Percentiles rank a stretch among this genome's conserved stretches.
Conservation (phyloP, 148 eudicot genomes). For the Pharnaceum exiguum region DNA sequence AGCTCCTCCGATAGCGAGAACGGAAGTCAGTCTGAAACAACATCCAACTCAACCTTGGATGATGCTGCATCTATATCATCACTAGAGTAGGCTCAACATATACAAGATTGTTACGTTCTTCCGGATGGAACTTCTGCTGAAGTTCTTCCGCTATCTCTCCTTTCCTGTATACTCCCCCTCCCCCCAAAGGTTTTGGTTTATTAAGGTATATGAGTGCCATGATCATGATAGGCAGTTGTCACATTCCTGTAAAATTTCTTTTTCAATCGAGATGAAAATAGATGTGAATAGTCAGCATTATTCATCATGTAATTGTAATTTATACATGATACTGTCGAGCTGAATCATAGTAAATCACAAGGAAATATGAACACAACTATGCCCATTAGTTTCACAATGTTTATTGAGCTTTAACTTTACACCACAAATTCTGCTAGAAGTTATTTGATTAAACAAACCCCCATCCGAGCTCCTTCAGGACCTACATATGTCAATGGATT, state of each 20-base stretch:
- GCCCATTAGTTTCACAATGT: too few relatives aligned
- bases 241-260: neutral
- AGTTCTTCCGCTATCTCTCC: slow-evolving; percentile 15
- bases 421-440: too few relatives aligned
- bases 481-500: too few relatives aligned
- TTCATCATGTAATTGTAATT: slow-evolving; percentile 10
- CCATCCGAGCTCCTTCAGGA: too few relatives aligned
- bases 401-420: too few relatives aligned
- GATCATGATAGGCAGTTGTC: slow-evolving; percentile 11
- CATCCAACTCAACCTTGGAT: slow-evolving; percentile 72
- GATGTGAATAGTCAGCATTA: slow-evolving; percentile 16
- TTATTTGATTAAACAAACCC: too few relatives aligned
- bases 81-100: slow-evolving; percentile 33
- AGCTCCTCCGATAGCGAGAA: slow-evolving; percentile 83
- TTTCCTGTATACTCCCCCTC: neutral
- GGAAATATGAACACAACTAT: too few relatives aligned
- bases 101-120: slow-evolving; percentile 3
- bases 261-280: neutral
- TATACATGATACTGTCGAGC: neutral
- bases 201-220: slow-evolving; percentile 3
- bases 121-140: slow-evolving; percentile 29
- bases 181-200: slow-evolving; percentile 15
- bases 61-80: slow-evolving; percentile 89
- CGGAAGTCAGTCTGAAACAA: slow-evolving; percentile 73
- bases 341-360: neutral